These are phyloP conservation scores for Zygosaccharomyces lentus DNA, from an alignment of 805 yeast species.

Conservation along the genomic window DNA sequence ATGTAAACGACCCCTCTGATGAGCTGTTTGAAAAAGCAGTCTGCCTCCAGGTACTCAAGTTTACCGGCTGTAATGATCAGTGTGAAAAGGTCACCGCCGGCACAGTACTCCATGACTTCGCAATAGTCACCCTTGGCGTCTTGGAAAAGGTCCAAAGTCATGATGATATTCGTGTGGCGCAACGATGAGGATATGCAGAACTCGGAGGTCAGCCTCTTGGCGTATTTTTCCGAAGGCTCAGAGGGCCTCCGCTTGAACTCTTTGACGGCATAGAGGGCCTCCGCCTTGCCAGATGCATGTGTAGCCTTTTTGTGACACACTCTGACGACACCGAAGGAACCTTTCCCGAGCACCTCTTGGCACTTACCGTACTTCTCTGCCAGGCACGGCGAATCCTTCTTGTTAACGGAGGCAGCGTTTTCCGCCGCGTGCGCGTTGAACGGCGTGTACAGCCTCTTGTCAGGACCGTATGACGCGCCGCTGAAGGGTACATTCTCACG, in stretches of 20 bases:
- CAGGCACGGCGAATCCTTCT: slow-evolving; percentile 41
- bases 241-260: slow-evolving; percentile 64
- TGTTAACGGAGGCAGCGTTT: slow-evolving; percentile 6
- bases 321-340: slow-evolving; percentile 91
- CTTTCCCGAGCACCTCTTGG: slow-evolving; percentile 90
- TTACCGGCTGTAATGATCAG: slow-evolving; percentile 72
- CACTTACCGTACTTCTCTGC: slow-evolving; percentile 90
- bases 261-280: slow-evolving; percentile 74
- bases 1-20: slow-evolving; percentile 81
- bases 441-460: slow-evolving; percentile 17
- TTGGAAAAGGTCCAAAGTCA: slow-evolving; percentile 68
- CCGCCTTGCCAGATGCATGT: slow-evolving; percentile 34
- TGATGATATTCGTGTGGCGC: slow-evolving; percentile 72
- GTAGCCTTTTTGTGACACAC: slow-evolving; percentile 67
- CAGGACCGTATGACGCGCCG: slow-evolving; percentile 33
- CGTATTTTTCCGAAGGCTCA: slow-evolving; percentile 63
- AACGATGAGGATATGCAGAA: slow-evolving; percentile 77
- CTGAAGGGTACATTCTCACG: slow-evolving; percentile 33
- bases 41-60: slow-evolving; percentile 78
- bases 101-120: slow-evolving; percentile 81
- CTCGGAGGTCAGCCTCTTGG: slow-evolving; percentile 72
- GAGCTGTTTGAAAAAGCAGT: slow-evolving; percentile 83
- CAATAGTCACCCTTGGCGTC: slow-evolving; percentile 81
- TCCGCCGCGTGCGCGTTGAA: not conserved
- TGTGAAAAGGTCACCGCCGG: slow-evolving; percentile 77